phyloP scores from a whole-genome alignment of 1,284 basidiomycete species.

The Microbotryomycetes sp. region DNA sequence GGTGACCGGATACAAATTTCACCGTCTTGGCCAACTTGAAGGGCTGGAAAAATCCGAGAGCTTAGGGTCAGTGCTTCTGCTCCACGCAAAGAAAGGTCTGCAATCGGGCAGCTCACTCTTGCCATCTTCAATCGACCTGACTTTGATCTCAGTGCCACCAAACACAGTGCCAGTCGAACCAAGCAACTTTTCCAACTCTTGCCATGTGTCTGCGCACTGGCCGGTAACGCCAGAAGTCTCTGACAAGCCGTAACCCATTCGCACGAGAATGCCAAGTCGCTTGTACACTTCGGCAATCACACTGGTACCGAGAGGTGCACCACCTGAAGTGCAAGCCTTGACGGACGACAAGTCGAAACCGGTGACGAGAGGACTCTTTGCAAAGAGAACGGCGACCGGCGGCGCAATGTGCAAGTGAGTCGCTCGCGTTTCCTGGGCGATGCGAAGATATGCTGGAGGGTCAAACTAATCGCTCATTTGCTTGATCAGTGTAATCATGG shows the following conservation, averaged over 20 bases:
- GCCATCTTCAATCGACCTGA: conserved; percentile 29
- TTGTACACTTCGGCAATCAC: conserved; percentile 41
- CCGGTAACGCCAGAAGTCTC: conserved; percentile 32
- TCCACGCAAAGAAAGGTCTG: not conserved
- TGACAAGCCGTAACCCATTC: conserved; percentile 38
- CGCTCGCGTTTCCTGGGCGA: conserved; percentile 37
- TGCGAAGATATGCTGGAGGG: conserved; percentile 38
- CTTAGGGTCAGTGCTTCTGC: not conserved
- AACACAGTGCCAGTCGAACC: conserved; percentile 34
- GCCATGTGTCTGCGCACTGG: conserved; percentile 30
- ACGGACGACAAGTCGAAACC: conserved; percentile 40
- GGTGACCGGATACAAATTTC: conserved; percentile 35
- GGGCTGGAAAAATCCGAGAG: conserved; percentile 3
- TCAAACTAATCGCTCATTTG: conserved; percentile 34
- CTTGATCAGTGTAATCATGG: not conserved
- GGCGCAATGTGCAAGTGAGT: conserved; percentile 44
- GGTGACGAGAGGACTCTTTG: conserved; percentile 38
- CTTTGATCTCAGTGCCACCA: conserved; percentile 32
- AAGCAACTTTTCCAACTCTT: conserved; percentile 30
- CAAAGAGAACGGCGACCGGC: conserved; percentile 42
- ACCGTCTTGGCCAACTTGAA: conserved; percentile 29
- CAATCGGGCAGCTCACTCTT: conserved; percentile 13
- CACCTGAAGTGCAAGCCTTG: conserved; percentile 39
- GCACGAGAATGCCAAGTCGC: conserved; percentile 39
- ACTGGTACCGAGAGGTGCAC: conserved; percentile 40